Conservation (phyloP, 495 filamentous ascomycete species). For the Durotheca rogersii region DNA sequence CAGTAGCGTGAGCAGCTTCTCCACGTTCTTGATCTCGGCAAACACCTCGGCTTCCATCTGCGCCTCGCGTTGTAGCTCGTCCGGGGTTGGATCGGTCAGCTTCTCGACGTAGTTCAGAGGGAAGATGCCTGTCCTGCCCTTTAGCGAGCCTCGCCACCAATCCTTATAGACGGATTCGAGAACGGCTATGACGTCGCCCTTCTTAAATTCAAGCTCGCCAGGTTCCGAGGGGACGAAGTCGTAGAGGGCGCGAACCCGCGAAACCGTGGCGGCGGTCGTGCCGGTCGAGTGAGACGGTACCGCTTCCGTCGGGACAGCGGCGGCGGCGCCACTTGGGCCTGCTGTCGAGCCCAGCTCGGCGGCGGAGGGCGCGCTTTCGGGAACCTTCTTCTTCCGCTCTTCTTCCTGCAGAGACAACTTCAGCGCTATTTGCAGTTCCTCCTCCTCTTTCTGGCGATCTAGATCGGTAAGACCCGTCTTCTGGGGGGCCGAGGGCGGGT, state of each 20-base stretch:
- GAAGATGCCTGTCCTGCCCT: slow-evolving; percentile 96
- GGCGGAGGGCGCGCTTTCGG: slow-evolving; percentile 20
- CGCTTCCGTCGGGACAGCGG: slow-evolving; percentile 31
- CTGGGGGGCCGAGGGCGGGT: slow-evolving; percentile 86
- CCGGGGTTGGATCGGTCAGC: slow-evolving; percentile 86
- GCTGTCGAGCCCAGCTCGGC: slow-evolving; percentile 38
- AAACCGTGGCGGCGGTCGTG: slow-evolving; percentile 97
- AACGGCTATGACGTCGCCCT: slow-evolving; percentile 96
- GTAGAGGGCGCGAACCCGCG: slow-evolving; percentile 87
- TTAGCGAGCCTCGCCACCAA: slow-evolving; percentile 96
- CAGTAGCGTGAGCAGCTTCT: slow-evolving; percentile 89
- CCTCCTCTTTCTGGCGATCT: slow-evolving; percentile 94
- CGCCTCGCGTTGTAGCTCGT: slow-evolving; percentile 92
- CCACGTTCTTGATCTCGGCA: slow-evolving; percentile 97
- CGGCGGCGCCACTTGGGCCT: slow-evolving; percentile 26
- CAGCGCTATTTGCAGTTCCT: slow-evolving; percentile 95
- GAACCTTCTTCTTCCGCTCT: slow-evolving; percentile 52
- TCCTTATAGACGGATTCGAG: slow-evolving; percentile 98
- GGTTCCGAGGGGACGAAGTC: slow-evolving; percentile 94
- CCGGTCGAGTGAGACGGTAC: slow-evolving; percentile 48
- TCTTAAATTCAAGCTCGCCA: slow-evolving; percentile 92
- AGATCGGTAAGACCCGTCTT: slow-evolving; percentile 87
- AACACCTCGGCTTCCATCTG: slow-evolving; percentile 98
- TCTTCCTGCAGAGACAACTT: slow-evolving; percentile 89
- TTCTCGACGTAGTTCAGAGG: slow-evolving; percentile 99